Evolutionary conservation across 2,329 filamentous ascomycete genomes (phyloP).

Genomic region (Aspergillus calidoustus): DNA sequence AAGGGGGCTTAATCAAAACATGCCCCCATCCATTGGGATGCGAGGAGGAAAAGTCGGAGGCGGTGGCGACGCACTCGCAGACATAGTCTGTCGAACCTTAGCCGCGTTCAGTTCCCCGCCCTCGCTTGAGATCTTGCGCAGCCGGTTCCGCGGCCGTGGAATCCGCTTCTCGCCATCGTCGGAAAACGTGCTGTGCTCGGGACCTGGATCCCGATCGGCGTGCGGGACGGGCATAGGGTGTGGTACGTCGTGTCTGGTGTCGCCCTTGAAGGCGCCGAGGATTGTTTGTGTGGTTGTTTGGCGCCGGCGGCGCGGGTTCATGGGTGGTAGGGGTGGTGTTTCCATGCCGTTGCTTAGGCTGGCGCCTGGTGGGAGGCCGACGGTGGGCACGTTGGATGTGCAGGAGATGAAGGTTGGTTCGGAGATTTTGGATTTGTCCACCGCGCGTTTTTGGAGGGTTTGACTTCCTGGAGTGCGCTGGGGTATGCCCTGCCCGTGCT

Average conservation of each 20-base stretch:
- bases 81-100: constrained; percentile 48
- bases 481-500: constrained; percentile 28
- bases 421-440: constrained; percentile 66
- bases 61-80: constrained; percentile 34
- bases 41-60: constrained; percentile 38
- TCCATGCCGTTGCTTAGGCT: constrained; percentile 58
- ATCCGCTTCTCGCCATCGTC: constrained; percentile 44
- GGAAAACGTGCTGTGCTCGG: constrained; percentile 50
- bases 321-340: constrained; percentile 61
- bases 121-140: constrained; percentile 57
- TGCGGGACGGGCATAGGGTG: constrained; percentile 21
- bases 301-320: constrained; percentile 63
- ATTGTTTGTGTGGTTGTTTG: constrained; percentile 51
- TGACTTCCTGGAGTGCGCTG: constrained; percentile 36
- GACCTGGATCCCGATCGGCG: constrained; percentile 28
- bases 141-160: constrained; percentile 40
- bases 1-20: constrained; percentile 39
- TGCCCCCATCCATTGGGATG: constrained; percentile 39
- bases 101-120: constrained; percentile 51
- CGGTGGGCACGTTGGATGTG: constrained; percentile 63
- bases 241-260: constrained; percentile 39
- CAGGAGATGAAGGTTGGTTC: constrained; percentile 59
- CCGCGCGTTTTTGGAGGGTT: constrained; percentile 57
- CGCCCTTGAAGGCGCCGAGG: constrained; percentile 43
- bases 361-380: constrained; percentile 61